Evolutionary conservation across 176 grass and related monocot species (phyloP).

Genomic region (Musa acuminata): DNA sequence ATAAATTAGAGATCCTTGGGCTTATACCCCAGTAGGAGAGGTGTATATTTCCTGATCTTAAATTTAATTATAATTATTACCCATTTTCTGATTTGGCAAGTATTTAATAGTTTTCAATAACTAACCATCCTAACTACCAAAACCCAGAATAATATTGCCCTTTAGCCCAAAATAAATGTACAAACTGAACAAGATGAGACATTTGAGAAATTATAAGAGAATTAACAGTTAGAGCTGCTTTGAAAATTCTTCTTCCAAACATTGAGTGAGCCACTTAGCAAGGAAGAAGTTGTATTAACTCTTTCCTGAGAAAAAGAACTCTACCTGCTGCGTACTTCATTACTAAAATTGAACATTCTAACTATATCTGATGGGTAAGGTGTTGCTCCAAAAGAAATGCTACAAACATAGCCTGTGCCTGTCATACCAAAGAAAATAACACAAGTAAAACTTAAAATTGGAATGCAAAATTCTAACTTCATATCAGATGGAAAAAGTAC

Average conservation of each 20-base stretch:
- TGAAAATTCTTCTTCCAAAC: not conserved
- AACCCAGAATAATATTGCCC: no score
- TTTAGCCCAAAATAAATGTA: no score
- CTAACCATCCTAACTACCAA: no score
- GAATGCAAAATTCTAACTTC: not conserved
- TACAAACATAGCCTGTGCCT: constrained; percentile 93
- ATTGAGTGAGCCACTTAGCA: not conserved
- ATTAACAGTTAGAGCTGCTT: no score
- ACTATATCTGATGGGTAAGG: constrained; percentile 64
- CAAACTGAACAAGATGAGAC: no score
- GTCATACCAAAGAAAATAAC: constrained; percentile 17
- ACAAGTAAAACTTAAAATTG: not conserved
- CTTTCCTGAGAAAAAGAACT: not conserved
- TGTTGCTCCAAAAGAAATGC: constrained; percentile 56
- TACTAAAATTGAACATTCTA: constrained; percentile 84
- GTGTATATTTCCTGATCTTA: no score
- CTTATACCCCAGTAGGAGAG: no score
- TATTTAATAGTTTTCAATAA: no score
- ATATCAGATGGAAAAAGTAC: not conserved
- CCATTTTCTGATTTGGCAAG: no score
- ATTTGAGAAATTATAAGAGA: no score
- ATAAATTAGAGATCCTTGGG: no score
- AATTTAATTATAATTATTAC: no score
- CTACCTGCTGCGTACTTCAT: constrained; percentile 60
- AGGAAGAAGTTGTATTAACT: not conserved